Percentiles rank a stretch among this genome's conserved stretches.
phyloP scores from a whole-genome alignment of 331 rosid genomes.

The Dryas integrifolia region DNA sequence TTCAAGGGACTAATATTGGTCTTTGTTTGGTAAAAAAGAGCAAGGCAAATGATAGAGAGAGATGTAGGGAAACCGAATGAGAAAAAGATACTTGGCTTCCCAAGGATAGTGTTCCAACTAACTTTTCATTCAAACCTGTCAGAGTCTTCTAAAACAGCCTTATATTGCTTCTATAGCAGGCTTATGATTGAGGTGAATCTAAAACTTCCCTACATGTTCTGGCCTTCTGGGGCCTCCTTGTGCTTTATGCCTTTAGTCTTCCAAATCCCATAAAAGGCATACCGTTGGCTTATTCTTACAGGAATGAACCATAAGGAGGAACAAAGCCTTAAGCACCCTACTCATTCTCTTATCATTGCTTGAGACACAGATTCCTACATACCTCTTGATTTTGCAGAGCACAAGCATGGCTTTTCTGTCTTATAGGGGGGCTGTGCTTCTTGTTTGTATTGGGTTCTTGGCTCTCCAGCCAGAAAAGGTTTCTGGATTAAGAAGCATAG shows the following conservation, averaged over 20 bases:
- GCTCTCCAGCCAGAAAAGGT: slow-evolving; percentile 53
- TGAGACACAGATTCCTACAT: slow-evolving; percentile 24
- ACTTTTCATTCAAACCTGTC: slow-evolving; percentile 85
- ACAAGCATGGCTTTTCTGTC: slow-evolving; percentile 52
- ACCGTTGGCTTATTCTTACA: slow-evolving; percentile 39
- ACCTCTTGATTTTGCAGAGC: slow-evolving; percentile 30
- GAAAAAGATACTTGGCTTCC: slow-evolving; percentile 81
- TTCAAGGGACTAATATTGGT: slow-evolving; percentile 15
- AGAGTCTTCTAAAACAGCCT: slow-evolving; percentile 69
- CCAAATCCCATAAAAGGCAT: slow-evolving; percentile 61
- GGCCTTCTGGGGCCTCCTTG: slow-evolving; percentile 43
- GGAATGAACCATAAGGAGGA: slow-evolving; percentile 33
- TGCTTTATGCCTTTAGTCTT: slow-evolving; percentile 54
- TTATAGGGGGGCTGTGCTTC: slow-evolving; percentile 36
- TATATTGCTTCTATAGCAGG: slow-evolving; percentile 68
- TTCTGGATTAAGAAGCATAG: slow-evolving; percentile 56
- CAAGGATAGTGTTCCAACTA: slow-evolving; percentile 72
- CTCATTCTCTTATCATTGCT: slow-evolving; percentile 32
- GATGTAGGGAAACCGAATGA: slow-evolving; percentile 41
- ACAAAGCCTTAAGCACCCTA: slow-evolving; percentile 22
- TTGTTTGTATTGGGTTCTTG: slow-evolving; percentile 51
- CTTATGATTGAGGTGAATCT: slow-evolving; percentile 72
- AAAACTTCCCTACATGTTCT: slow-evolving; percentile 49
- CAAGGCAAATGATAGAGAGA: slow-evolving; percentile 42
- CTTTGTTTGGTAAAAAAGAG: slow-evolving; percentile 51